A percentile compares a stretch with the other conserved stretches of the same genome.
Conservation (phyloP, 805 yeast species). For the Monosporozyma yasuniensis region DNA sequence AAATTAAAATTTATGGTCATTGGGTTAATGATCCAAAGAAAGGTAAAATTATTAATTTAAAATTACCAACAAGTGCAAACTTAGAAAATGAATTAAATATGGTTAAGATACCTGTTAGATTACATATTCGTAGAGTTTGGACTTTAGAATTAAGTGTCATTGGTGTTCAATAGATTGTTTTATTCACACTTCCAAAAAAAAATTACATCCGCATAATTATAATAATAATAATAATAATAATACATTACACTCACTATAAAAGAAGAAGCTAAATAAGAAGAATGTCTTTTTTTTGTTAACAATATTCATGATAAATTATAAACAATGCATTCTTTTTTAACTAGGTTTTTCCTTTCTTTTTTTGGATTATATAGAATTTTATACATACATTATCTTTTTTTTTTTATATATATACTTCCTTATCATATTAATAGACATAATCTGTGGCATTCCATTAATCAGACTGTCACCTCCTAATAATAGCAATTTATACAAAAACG, state of each 20-base stretch:
- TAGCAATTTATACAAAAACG: too few relatives aligned
- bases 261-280: too few relatives aligned
- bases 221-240: too few relatives aligned
- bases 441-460: background rate
- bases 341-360: too few relatives aligned
- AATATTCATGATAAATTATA: too few relatives aligned
- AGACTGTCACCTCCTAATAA: too few relatives aligned
- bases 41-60: conserved; percentile 8
- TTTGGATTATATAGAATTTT: background rate
- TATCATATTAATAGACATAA: background rate
- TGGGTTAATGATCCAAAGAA: conserved; percentile 10
- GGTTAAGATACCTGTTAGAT: conserved; percentile 41
- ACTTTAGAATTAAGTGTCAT: conserved; percentile 85
- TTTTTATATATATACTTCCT: too few relatives aligned
- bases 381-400: background rate
- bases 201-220: background rate
- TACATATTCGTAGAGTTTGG: conserved; percentile 93
- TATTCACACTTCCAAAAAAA: background rate
- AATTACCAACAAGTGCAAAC: conserved; percentile 11
- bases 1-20: conserved; percentile 27
- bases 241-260: too few relatives aligned
- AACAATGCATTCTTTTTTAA: too few relatives aligned
- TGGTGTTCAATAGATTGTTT: conserved; percentile 47
- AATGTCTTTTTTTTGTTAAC: too few relatives aligned
- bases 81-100: conserved; percentile 10